Base-by-base conservation (phyloP, 2,329 filamentous ascomycete genomes). In the Monosporascus sp. region DNA sequence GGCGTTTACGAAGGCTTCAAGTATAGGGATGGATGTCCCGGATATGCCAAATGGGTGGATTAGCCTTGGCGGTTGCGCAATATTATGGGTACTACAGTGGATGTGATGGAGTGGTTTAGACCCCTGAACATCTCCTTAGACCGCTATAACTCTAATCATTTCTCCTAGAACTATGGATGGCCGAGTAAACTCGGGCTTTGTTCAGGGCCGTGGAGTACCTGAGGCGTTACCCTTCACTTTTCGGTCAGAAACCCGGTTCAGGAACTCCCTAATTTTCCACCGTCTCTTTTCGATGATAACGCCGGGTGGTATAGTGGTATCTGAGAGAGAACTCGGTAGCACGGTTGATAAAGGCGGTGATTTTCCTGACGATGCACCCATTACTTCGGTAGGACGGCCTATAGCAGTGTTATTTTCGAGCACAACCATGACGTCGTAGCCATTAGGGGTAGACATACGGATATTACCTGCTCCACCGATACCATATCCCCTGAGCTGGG, bases 401-500 rank as follows among this genome's bases (percentile, higher is more conserved):
- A 38, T 15, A 3, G 4, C 14, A 17, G 18, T 22, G 37, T 59
- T 54, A 58, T 55, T 50, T 43, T 35, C 9, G 31, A 35, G 31
- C 31, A 11, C 31, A 35, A 35, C 4, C 1, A 14, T 35, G 31
- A 14, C 11, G 11, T 14, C 31, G 9, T 35, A 35, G 9, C 31
- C 4, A 35, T 11, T 35, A 11, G 31, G 31, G 11, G 31, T 35
- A 18, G n/a, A 67, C 70, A 59, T 52, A 72, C 70, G 64, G 15
- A 73, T 73, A 52, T 74, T 73, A 0, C 71, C 70, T 15, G 65
- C 67, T 2, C 71, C 71, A 3, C 72, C 72, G 38, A 74, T 74
- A 17, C 71, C 71, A 50, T 72, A 74, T 3, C 70, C 68, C 24
- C 71, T 60, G 31, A 70, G 57, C 54, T 71, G 68, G n/a, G 65